Evolutionary conservation across 371 early-diverging fungal species (phyloP), one percentile per base, ranked within the genome.

Genomic region (Mucor irregularis): DNA sequence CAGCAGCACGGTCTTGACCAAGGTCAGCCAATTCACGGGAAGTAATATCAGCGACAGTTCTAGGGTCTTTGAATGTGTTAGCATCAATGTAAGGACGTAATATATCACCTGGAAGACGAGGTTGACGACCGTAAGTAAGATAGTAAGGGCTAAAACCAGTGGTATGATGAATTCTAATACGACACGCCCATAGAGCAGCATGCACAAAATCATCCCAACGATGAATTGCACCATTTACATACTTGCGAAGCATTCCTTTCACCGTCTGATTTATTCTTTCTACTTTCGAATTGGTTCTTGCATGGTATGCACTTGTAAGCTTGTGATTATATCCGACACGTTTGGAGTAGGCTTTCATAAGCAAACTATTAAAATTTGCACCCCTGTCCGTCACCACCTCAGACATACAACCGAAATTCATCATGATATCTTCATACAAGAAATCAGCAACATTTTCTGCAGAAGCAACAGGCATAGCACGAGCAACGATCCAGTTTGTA

Each of bases 401-500:
- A 0, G 31, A 25, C 5, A 63, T 66, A 17, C 59, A 50, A 10
- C 76, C 70, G 42, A 67, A 73, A 11, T 43, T 57, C 46, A 65
- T 49, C 10, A 71, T 65, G 34, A 75, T 69, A 35, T 31, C 21
- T 34, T n/a, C 62, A 30, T 58, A 51, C 35, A 76, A 25, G 30
- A 75, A 75, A 2, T 64, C 42, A 10, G 73, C 70, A 42, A 77
- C 58, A 0, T 64, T 58, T 22, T 68, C 58, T 16, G 53, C 59
- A 0, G 64, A 58, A 1, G 73, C 72, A 7, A 52, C 62, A 39
- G 69, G 71, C 2, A 74, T 53, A 10, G 49, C 49, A 35, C 56
- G 58, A 8, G 77, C 73, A 17, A 66, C 57, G 0, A 59, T 53
- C 74, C 78, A 75, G 74, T 78, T 3, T 1, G 75, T 76, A 2